Percentiles rank a stretch among this genome's conserved stretches.
These are phyloP conservation scores for Rhizopogon vulgaris DNA, from an alignment of 768 basidiomycete species.

Conservation along the genomic window DNA sequence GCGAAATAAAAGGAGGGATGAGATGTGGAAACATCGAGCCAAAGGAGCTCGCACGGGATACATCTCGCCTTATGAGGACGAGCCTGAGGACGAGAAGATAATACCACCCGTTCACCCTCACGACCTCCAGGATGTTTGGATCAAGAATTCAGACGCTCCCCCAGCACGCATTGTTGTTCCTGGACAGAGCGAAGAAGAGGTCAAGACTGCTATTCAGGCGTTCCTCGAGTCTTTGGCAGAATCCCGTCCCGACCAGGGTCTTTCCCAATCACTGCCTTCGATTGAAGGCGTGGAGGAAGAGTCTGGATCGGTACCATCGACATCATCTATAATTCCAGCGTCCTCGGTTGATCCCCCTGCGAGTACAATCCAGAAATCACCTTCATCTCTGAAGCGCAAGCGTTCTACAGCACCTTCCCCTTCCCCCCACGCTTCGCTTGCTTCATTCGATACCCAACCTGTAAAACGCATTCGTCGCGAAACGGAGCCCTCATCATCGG, in stretches of 20 bases:
- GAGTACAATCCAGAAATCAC: neutral
- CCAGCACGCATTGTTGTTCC: constrained; percentile 34
- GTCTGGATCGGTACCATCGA: neutral
- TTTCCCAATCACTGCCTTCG: neutral
- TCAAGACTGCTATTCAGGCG: constrained; percentile 14
- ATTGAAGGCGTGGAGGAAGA: neutral
- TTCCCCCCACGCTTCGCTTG: neutral
- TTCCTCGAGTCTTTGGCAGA: constrained; percentile 17
- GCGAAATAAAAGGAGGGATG: constrained; percentile 22
- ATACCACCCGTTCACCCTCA: constrained; percentile 28
- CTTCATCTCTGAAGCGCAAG: neutral
- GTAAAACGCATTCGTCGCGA: constrained; percentile 1
- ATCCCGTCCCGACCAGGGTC: neutral
- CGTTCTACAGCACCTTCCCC: neutral
- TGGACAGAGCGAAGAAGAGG: constrained; percentile 22
- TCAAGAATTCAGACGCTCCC: constrained; percentile 24
- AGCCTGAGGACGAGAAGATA: constrained; percentile 25
- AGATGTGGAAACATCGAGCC: constrained; percentile 21
- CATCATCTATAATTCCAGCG: neutral
- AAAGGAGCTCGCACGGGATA: constrained; percentile 23
- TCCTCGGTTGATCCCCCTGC: neutral
- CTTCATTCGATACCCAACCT: neutral
- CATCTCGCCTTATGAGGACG: constrained; percentile 23
- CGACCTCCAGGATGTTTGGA: constrained; percentile 31
- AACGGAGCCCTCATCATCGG: neutral